These are phyloP conservation scores for Russula foetens DNA, from an alignment of 768 basidiomycete genomes.

Conservation along the genomic window DNA sequence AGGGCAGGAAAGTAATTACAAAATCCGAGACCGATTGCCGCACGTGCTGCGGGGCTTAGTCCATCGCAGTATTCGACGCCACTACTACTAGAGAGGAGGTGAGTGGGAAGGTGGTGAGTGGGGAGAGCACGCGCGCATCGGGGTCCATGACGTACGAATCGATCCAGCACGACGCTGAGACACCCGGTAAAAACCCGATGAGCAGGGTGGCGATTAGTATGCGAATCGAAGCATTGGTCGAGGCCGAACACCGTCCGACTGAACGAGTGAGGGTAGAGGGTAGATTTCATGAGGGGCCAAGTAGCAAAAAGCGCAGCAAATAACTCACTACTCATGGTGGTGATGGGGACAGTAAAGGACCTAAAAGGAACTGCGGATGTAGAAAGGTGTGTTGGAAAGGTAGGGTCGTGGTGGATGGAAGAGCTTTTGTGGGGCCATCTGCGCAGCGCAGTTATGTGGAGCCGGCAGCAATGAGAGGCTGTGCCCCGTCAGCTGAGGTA, in stretches of 20 bases:
- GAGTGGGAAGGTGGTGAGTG: neutral
- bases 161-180: neutral
- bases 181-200: neutral
- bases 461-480: no score
- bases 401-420: no score
- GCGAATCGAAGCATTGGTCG: neutral
- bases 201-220: neutral
- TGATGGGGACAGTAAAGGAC: no score
- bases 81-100: neutral
- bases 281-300: no score
- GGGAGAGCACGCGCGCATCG: no score
- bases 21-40: neutral
- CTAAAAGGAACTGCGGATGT: no score
- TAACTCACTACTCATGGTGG: no score
- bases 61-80: neutral
- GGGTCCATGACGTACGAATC: neutral
- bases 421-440: no score
- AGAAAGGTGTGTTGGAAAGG: no score
- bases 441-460: no score
- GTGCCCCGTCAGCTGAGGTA: no score
- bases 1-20: neutral
- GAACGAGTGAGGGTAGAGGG: neutral
- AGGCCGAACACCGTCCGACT: neutral
- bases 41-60: neutral
- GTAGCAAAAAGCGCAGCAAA: no score